Evolutionary conservation across 768 basidiomycete genomes (phyloP), one percentile per base, ranked within the genome.

Genomic region (Boletus rubroflammeus): DNA sequence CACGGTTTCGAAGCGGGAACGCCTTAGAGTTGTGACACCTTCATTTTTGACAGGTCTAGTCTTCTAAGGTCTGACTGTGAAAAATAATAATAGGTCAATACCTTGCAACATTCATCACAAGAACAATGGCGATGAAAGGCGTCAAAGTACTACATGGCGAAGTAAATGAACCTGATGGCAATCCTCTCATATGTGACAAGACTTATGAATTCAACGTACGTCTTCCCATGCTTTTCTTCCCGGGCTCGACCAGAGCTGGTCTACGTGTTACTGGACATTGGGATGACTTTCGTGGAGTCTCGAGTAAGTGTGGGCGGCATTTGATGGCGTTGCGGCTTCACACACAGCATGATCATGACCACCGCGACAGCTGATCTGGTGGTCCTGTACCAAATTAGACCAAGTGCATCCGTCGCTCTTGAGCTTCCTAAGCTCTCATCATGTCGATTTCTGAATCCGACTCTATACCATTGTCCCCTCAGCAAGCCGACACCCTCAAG

Each of bases 401-500:
- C 51, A 28, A 31, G 26, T 4, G 29, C 6, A 11, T 7, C 42
- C 13, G 6, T 32, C 28, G 3, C 29, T 40, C 21, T 32, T 6
- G 36, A 25, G 35, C 32, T 29, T 52, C 2, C 34, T 5, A 10
- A 31, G 39, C 51, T 10, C 28, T 29, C 48, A 47, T 47, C 55
- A 67, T 63, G 64, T 42, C 61, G 31, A 28, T 41, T 21, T 35
- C 49, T 13, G 56, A 51, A 7, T 32, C 54, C 6, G 47, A 57
- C 7, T 29, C 54, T 11, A 21, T 41, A 13, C 45, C 48, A 19
- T 36, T 70, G 31, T 60, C 68, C 11, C 49, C 47, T 19, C 55
- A 70, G 29, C 69, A 76, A 46, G 53, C 63, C 2, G 75, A 80
- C 29, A 71, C 72, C 3, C 70, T 87, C 48, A 61, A 71, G 29